Evolutionary conservation across 352 stramenopile species (phyloP).

Genomic region (Globisporangium ultimum): DNA sequence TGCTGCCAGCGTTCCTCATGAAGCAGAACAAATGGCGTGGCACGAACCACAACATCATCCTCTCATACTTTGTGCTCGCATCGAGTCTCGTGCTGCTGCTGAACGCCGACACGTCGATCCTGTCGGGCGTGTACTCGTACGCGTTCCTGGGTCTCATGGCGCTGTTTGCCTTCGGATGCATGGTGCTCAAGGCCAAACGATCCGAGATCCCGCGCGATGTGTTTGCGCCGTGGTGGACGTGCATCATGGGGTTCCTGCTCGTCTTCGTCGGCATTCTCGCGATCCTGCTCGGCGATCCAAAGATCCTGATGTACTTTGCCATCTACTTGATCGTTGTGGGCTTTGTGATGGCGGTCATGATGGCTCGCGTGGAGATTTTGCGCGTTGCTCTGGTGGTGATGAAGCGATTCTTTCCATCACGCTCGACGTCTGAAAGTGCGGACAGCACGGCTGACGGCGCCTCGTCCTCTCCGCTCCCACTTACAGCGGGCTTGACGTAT

Average conservation of each 20-base stretch:
- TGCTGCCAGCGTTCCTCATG: constrained; percentile 37
- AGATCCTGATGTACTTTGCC: constrained; percentile 47
- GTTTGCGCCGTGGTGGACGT: constrained; percentile 43
- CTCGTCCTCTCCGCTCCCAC: not conserved
- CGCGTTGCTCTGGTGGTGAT: constrained; percentile 28
- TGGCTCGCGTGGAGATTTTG: constrained; percentile 44
- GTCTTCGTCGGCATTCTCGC: constrained; percentile 45
- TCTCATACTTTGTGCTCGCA: constrained; percentile 59
- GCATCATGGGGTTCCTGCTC: constrained; percentile 39
- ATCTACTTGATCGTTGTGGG: constrained; percentile 48
- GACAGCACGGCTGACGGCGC: not conserved
- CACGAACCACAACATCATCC: constrained; percentile 67
- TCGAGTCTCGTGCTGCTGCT: constrained; percentile 66
- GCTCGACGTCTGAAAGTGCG: constrained; percentile 4
- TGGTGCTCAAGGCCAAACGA: constrained; percentile 85
- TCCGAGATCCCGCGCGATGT: constrained; percentile 68
- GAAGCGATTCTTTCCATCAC: constrained; percentile 32
- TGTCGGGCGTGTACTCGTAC: constrained; percentile 84
- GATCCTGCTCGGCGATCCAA: constrained; percentile 44
- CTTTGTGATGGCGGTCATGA: constrained; percentile 44
- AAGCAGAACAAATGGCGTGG: constrained; percentile 42
- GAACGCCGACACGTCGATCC: constrained; percentile 64
- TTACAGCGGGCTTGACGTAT: too few relatives aligned
- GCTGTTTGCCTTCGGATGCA: constrained; percentile 79
- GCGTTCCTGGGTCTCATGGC: constrained; percentile 81